phyloP scores from a whole-genome alignment of 148 eudicot species.

The Fagopyrum esculentum region DNA sequence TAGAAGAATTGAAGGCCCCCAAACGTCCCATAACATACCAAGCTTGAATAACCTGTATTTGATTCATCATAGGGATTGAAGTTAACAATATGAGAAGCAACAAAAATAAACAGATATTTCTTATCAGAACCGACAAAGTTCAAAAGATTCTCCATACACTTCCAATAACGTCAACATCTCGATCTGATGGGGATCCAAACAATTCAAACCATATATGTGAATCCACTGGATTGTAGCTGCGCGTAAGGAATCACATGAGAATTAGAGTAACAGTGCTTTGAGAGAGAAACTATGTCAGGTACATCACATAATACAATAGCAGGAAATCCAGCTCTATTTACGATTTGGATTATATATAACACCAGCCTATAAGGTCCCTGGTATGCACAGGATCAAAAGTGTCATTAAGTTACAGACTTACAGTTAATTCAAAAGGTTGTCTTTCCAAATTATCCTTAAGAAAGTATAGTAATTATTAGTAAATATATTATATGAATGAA shows the following conservation, averaged over 20 bases:
- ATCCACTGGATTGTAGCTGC: slow-evolving; percentile 92
- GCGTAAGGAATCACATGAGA: background rate
- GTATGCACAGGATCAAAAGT: too few species aligned
- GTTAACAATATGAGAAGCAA: slow-evolving; percentile 7
- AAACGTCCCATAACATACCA: slow-evolving; percentile 99
- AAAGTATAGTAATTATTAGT: too few species aligned
- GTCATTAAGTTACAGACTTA: too few species aligned
- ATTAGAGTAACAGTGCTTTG: background rate
- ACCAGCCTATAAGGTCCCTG: too few species aligned
- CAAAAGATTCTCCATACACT: slow-evolving; percentile 52
- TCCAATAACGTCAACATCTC: slow-evolving; percentile 89
- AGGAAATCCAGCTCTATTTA: background rate
- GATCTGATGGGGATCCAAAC: slow-evolving; percentile 81
- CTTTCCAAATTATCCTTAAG: too few species aligned
- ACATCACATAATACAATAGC: background rate
- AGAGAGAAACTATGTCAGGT: background rate
- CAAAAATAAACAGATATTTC: background rate
- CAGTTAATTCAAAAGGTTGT: too few species aligned
- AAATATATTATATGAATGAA: too few species aligned
- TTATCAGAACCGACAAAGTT: slow-evolving; percentile 6
- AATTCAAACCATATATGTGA: slow-evolving; percentile 88
- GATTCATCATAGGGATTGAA: slow-evolving; percentile 6
- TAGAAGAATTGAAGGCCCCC: slow-evolving; percentile 81
- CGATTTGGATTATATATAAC: background rate
- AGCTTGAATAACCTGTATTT: slow-evolving; percentile 80